These are phyloP conservation scores for Lavandula angustifolia DNA, from an alignment of 257 asterid genomes.

Conservation along the genomic window DNA sequence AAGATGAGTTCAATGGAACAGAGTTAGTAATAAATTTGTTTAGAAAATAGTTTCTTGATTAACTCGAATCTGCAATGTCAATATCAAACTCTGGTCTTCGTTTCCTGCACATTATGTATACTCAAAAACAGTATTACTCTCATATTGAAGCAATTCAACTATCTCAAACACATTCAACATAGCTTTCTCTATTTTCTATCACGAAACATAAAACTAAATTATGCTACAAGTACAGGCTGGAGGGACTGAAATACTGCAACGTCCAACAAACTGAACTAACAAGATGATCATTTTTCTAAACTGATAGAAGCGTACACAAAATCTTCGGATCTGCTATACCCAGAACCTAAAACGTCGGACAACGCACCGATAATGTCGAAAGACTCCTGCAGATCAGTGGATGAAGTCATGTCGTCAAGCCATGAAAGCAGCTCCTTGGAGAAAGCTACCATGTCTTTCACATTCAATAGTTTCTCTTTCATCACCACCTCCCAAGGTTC, in stretches of 20 bases:
- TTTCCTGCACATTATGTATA: neutral
- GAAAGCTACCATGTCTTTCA: constrained; percentile 79
- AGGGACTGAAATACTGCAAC: constrained; percentile 3
- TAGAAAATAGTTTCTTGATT: too few species aligned
- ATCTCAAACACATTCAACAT: too few species aligned
- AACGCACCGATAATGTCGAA: constrained; percentile 74
- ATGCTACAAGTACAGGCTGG: too few species aligned
- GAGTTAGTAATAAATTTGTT: too few species aligned
- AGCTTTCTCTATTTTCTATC: neutral
- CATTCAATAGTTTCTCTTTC: constrained; percentile 73
- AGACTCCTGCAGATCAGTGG: constrained; percentile 81
- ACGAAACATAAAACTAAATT: too few species aligned
- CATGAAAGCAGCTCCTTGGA: constrained; percentile 82
- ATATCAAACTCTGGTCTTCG: too few species aligned
- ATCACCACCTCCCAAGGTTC: constrained; percentile 85
- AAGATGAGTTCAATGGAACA: too few species aligned
- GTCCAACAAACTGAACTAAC: neutral
- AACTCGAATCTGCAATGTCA: too few species aligned
- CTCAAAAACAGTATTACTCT: neutral
- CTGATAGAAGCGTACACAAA: constrained; percentile 74
- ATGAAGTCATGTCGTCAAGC: constrained; percentile 80
- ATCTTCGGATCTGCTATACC: constrained; percentile 62
- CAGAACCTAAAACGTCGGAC: constrained; percentile 68
- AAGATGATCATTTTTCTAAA: constrained; percentile 52
- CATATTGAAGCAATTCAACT: too few species aligned